Base-by-base conservation (phyloP, 2,329 filamentous ascomycete genomes). In the Microdochium trichocladiopsis region DNA sequence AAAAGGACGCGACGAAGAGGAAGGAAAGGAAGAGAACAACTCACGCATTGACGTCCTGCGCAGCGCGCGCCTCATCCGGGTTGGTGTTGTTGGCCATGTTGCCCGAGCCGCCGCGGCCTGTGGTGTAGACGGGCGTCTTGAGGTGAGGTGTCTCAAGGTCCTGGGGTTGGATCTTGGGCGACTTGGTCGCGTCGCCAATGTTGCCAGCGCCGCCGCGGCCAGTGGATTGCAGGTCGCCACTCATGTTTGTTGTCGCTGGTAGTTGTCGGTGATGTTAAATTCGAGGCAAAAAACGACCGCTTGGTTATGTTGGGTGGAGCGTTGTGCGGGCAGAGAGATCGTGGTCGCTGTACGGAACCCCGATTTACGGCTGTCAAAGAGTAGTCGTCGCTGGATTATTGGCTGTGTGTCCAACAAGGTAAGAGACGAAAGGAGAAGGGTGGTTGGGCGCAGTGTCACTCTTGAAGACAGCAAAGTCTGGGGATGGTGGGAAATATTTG, bases 121-220 rank as follows among this genome's bases (percentile, higher is more conserved):
- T 96, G 21, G 92, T 96, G 65, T 93, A 91, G 58, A 89, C 77
- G n/a, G 87, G 73, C 48, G 81, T 81, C 73, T 95, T 96, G 65
- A 97, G 82, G 12, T 83, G 87, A 1, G 92, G 92, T 1, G 91
- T 96, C 62, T 86, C 74, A 57, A 95, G 82, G 63, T 93, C 88
- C 57, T 80, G 72, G 50, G 82, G 73, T 25, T 74, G 70, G 47
- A 83, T 60, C 54, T 70, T 68, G 43, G 69, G 69, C 14, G 74
- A 74, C 56, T 75, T 70, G 57, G 73, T 66, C 53, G 73, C 68
- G 58, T 80, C 75, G 64, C 78, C 76, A 65, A 89, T 87, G 73
- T 90, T 90, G 64, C 86, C 87, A 56, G 88, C 88, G 64, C 89
- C 88, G 63, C 88, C 89, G 57, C 88, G 86, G 61, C 89, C 88